A percentile compares a stretch with the other conserved stretches of the same genome.
These are phyloP conservation scores for Chlorella sp. DNA, from an alignment of 139 green algal genomes.

Conservation along the genomic window DNA sequence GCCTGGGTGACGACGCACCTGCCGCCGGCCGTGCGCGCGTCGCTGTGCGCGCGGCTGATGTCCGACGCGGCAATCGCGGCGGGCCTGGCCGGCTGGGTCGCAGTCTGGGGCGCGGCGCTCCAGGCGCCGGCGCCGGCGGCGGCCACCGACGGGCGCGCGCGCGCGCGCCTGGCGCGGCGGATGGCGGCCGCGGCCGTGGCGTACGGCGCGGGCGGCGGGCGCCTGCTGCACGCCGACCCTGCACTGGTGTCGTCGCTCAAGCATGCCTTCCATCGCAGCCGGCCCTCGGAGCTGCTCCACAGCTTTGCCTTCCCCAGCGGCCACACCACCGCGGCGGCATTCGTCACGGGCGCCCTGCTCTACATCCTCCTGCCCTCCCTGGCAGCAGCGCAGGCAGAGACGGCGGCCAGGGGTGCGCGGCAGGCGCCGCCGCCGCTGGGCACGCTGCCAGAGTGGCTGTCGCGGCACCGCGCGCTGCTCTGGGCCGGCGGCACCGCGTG, in stretches of 20 bases:
- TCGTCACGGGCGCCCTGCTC: slow-evolving; percentile 14
- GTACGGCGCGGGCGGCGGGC: background rate
- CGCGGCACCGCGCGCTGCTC: background rate
- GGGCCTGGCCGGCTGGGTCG: background rate
- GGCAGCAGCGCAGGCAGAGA: background rate
- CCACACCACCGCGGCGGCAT: slow-evolving; percentile 33
- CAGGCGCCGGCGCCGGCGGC: background rate
- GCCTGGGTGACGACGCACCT: background rate
- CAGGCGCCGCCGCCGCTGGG: background rate
- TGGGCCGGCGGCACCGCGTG: background rate
- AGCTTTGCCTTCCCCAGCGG: slow-evolving; percentile 35
- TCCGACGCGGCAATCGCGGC: slow-evolving; percentile 2
- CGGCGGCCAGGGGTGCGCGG: background rate
- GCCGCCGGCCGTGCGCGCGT: background rate
- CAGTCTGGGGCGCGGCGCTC: background rate
- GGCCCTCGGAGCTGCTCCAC: slow-evolving; percentile 10
- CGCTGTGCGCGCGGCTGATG: background rate
- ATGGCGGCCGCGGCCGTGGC: background rate
- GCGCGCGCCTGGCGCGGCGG: background rate
- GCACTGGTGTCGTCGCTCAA: background rate
- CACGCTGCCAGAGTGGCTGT: background rate
- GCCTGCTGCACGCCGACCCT: slow-evolving; percentile 3
- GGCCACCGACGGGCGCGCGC: background rate
- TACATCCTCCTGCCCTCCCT: background rate
- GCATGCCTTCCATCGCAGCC: slow-evolving; percentile 2